phyloP scores from a whole-genome alignment of 305 asterid genomes.

The Solanum hybrid region DNA sequence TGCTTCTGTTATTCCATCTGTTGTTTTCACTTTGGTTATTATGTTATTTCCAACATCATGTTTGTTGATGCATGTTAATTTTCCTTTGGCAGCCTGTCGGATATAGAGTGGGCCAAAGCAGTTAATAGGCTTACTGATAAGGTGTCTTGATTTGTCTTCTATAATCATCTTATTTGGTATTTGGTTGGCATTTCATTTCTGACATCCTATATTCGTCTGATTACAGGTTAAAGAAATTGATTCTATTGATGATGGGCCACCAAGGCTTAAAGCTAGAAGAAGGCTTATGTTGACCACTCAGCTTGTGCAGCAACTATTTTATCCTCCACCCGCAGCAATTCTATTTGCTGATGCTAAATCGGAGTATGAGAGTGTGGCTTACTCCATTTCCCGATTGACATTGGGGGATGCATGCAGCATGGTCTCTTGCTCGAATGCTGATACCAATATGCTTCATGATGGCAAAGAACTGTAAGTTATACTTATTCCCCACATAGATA shows the following conservation, averaged over 20 bases:
- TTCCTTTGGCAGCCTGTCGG: constrained; percentile 41
- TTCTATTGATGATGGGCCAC: constrained; percentile 40
- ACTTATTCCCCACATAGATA: not conserved
- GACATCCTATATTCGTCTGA: constrained; percentile 5
- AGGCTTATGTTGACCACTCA: constrained; percentile 65
- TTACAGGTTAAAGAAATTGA: constrained; percentile 51
- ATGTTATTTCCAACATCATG: not conserved
- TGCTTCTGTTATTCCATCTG: not conserved
- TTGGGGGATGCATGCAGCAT: constrained; percentile 60
- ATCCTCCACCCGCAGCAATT: constrained; percentile 37
- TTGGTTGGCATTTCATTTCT: constrained; percentile 4
- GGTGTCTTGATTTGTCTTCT: constrained; percentile 32
- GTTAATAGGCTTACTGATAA: constrained; percentile 39
- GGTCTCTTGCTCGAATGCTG: constrained; percentile 25
- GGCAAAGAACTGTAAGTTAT: constrained; percentile 39
- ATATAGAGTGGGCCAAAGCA: constrained; percentile 53
- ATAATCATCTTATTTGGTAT: not conserved
- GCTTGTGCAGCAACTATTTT: constrained; percentile 72
- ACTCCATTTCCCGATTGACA: constrained; percentile 38
- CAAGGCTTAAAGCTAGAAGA: constrained; percentile 43
- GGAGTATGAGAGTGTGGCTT: constrained; percentile 32
- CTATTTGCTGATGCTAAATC: constrained; percentile 36
- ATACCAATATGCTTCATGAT: constrained; percentile 19
- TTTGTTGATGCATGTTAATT: not conserved
- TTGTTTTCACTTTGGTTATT: not conserved